phyloP scores from a whole-genome alignment of 164 flowering plant species.

The Pachysandra terminalis region DNA sequence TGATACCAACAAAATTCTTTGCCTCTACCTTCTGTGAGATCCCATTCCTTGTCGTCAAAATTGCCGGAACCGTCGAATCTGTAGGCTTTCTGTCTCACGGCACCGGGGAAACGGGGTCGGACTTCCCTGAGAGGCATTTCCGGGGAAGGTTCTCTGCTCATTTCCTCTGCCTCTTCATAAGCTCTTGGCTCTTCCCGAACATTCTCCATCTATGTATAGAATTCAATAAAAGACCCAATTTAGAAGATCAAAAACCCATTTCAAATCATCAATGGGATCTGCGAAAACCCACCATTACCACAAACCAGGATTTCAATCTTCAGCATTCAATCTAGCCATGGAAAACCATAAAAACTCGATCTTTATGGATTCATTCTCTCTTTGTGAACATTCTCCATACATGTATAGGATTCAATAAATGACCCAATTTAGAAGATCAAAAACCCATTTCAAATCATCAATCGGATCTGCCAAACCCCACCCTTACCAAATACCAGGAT shows the following conservation, averaged over 20 bases:
- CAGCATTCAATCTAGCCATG: too few relatives aligned
- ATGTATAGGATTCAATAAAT: constrained; percentile 1
- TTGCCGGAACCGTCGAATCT: constrained; percentile 84
- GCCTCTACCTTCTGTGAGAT: constrained; percentile 56
- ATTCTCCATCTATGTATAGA: constrained; percentile 29
- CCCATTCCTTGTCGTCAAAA: constrained; percentile 64
- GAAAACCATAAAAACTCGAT: too few relatives aligned
- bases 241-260: too few relatives aligned
- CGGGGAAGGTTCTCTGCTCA: constrained; percentile 26
- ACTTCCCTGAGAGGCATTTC: constrained; percentile 26
- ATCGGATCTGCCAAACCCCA: too few relatives aligned
- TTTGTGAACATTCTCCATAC: constrained; percentile 37
- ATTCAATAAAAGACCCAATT: constrained; percentile 6
- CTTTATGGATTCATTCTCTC: too few relatives aligned
- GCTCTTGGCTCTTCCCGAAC: constrained; percentile 25
- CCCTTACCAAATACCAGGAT: too few relatives aligned
- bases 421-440: too few relatives aligned
- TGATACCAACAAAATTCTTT: constrained; percentile 79
- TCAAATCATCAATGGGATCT: too few relatives aligned
- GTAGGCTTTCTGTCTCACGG: constrained; percentile 77
- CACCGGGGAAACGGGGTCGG: constrained; percentile 46
- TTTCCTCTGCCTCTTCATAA: constrained; percentile 36
- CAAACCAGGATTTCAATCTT: too few relatives aligned
- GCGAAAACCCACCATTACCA: too few relatives aligned
- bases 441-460: too few relatives aligned